phyloP scores from a whole-genome alignment of 179 eudicot genomes.

The Beta lomatogona region DNA sequence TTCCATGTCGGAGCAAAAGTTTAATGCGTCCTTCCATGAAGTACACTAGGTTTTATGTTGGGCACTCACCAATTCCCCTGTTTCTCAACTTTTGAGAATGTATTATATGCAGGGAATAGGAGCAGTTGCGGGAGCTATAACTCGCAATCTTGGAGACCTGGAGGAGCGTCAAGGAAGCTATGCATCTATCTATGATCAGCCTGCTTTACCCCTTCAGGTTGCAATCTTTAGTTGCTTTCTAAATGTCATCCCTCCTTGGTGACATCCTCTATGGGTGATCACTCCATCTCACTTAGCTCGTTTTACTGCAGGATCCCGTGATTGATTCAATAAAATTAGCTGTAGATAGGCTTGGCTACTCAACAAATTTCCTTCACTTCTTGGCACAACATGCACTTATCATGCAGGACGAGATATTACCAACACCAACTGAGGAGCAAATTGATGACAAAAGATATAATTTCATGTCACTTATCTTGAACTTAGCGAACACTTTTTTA shows the following conservation, averaged over 20 bases:
- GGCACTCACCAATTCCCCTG: slow-evolving; percentile 1
- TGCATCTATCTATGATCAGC: slow-evolving; percentile 75
- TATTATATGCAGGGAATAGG: slow-evolving; percentile 61
- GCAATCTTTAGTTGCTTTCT: background rate
- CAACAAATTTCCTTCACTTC: slow-evolving; percentile 70
- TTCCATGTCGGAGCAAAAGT: background rate
- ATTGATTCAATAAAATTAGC: slow-evolving; percentile 65
- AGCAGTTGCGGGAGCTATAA: slow-evolving; percentile 87
- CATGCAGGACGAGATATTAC: slow-evolving; percentile 65
- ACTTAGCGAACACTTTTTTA: slow-evolving; percentile 69
- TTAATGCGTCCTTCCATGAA: background rate
- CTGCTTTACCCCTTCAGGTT: slow-evolving; percentile 68
- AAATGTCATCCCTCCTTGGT: too few species aligned
- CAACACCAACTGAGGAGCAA: slow-evolving; percentile 52
- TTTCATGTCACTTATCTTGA: slow-evolving; percentile 67
- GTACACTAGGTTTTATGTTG: slow-evolving; percentile 9
- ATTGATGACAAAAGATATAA: slow-evolving; percentile 61
- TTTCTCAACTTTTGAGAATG: background rate
- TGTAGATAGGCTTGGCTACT: slow-evolving; percentile 65
- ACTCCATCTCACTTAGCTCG: background rate
- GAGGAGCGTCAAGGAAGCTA: slow-evolving; percentile 85
- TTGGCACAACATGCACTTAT: slow-evolving; percentile 74
- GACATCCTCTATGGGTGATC: background rate
- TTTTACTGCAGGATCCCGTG: slow-evolving; percentile 63
- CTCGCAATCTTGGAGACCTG: slow-evolving; percentile 82